Evolutionary conservation across 257 asterid species (phyloP).

Genomic region (Ophiorrhiza pumila): DNA sequence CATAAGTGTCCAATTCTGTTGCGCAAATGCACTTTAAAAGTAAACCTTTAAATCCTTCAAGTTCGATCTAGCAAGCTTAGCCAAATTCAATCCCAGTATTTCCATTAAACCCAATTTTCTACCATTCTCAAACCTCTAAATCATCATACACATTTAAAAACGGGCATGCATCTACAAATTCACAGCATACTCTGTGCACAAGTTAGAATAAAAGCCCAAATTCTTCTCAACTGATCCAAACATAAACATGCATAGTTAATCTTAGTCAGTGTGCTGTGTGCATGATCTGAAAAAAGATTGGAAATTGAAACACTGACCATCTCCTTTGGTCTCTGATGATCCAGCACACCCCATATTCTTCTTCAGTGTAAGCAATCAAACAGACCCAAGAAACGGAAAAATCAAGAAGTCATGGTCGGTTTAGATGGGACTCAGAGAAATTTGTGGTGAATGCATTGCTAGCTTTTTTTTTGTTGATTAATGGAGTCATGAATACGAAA

Average conservation of each 20-base stretch:
- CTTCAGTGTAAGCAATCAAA: slow-evolving; percentile 9
- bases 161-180: not conserved
- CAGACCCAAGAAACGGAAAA: not conserved
- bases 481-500: slow-evolving; percentile 15
- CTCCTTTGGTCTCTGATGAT: slow-evolving; percentile 57
- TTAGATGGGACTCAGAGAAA: not conserved
- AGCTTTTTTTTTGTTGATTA: not conserved
- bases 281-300: not conserved
- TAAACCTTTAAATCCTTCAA: not conserved
- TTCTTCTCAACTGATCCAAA: not conserved
- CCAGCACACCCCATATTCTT: slow-evolving; percentile 81
- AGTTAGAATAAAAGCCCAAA: not conserved
- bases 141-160: not conserved
- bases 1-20: not conserved
- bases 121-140: not conserved
- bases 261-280: not conserved
- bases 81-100: not conserved
- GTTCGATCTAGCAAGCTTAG: not conserved
- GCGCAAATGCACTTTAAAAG: not conserved
- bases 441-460: slow-evolving; percentile 10
- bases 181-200: not conserved
- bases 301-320: slow-evolving; percentile 26
- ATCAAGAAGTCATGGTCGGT: not conserved
- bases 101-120: not conserved
- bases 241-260: too few species aligned